A percentile compares a stretch with the other conserved stretches of the same genome.
Evolutionary conservation across 495 filamentous ascomycete genomes (phyloP).

Genomic region (Hypoxylon fuscum): DNA sequence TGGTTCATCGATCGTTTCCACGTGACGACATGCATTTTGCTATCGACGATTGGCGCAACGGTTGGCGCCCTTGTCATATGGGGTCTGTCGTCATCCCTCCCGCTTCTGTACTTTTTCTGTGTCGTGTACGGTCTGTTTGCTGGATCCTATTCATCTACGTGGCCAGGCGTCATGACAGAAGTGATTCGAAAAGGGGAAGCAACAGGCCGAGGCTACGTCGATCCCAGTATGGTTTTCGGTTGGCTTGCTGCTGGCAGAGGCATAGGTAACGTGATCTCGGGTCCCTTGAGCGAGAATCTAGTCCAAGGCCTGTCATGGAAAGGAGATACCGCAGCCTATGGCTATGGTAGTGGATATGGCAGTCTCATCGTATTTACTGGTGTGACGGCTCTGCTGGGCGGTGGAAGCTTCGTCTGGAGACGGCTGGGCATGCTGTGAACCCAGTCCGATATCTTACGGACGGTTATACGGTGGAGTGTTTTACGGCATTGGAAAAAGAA

Average conservation of each 20-base stretch:
- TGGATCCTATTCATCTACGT: constrained; percentile 66
- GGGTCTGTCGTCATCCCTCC: constrained; percentile 64
- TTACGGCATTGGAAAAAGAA: background rate
- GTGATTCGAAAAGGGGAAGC: constrained; percentile 45
- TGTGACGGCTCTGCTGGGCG: constrained; percentile 61
- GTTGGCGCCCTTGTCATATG: constrained; percentile 70
- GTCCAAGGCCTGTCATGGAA: constrained; percentile 48
- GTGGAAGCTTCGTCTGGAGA: constrained; percentile 57
- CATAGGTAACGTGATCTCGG: constrained; percentile 68
- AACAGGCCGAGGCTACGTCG: constrained; percentile 31
- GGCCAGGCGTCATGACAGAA: constrained; percentile 65
- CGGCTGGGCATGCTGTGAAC: constrained; percentile 33
- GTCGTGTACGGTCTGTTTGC: constrained; percentile 73
- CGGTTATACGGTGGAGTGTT: background rate
- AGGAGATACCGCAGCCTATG: constrained; percentile 39
- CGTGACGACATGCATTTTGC: constrained; percentile 65
- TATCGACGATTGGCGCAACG: constrained; percentile 66
- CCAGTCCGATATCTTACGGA: too few relatives aligned
- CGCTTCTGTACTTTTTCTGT: constrained; percentile 68
- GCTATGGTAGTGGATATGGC: constrained; percentile 61
- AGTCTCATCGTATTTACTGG: constrained; percentile 66
- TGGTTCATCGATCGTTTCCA: constrained; percentile 66
- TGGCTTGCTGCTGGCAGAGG: constrained; percentile 69
- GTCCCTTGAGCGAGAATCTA: constrained; percentile 64
- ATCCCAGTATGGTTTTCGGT: constrained; percentile 50